Evolutionary conservation across 192 early-diverging fungal species (phyloP).

Genomic region (Coemansia sp.): DNA sequence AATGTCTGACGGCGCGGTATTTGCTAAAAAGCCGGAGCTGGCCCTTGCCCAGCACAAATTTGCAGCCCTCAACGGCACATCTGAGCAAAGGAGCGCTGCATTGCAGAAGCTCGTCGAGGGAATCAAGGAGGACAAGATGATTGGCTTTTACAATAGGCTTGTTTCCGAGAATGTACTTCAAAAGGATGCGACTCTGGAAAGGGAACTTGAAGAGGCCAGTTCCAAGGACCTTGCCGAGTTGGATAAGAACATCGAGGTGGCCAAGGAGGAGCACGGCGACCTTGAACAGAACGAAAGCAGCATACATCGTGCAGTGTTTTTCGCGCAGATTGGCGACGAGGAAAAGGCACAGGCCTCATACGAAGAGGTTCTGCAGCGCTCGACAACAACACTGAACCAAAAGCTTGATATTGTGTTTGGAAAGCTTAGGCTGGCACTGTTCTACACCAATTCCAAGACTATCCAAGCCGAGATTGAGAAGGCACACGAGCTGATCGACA

Average conservation of each 20-base stretch:
- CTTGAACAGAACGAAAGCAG: conserved; percentile 65
- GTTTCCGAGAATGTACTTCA: conserved; percentile 29
- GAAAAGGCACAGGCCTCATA: conserved; percentile 87
- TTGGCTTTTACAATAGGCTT: conserved; percentile 25
- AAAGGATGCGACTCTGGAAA: conserved; percentile 30
- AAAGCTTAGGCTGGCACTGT: conserved; percentile 90
- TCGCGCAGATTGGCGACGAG: conserved; percentile 94
- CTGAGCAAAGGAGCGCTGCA: conserved; percentile 65
- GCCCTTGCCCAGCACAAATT: conserved; percentile 83
- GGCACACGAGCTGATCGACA: conserved; percentile 81
- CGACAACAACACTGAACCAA: conserved; percentile 81
- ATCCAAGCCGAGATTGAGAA: conserved; percentile 40
- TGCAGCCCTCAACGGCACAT: conserved; percentile 71
- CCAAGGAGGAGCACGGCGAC: conserved; percentile 91
- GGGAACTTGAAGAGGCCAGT: conserved; percentile 62
- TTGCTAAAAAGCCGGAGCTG: conserved; percentile 84
- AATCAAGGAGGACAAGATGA: conserved; percentile 82
- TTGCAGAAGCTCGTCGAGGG: conserved; percentile 66
- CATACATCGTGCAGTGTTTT: conserved; percentile 85
- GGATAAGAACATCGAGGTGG: conserved; percentile 84
- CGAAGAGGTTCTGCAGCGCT: conserved; percentile 78
- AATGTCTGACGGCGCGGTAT: conserved; percentile 65
- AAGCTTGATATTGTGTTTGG: conserved; percentile 94
- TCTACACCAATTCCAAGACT: conserved; percentile 80
- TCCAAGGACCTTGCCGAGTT: conserved; percentile 72